Percentiles rank a stretch among this genome's conserved stretches.
These are phyloP conservation scores for Blastobotrys chiropterorum DNA, from an alignment of 805 yeast genomes.

Conservation along the genomic window DNA sequence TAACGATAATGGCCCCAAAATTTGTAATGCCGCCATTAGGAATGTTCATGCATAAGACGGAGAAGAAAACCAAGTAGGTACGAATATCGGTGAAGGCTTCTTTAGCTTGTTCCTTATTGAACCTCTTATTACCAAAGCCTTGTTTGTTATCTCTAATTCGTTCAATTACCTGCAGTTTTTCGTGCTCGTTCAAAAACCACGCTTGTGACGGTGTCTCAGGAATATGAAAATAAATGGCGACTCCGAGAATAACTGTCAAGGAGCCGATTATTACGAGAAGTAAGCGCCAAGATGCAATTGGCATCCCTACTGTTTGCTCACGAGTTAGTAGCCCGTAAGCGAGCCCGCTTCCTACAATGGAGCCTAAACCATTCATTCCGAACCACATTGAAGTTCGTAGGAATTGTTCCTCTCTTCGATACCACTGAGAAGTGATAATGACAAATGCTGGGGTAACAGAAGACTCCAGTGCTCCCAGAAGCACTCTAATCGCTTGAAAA, in stretches of 20 bases:
- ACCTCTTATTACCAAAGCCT: conserved; percentile 50
- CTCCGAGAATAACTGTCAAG: conserved; percentile 38
- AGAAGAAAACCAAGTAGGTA: conserved; percentile 43
- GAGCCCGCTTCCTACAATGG: conserved; percentile 41
- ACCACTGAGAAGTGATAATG: conserved; percentile 53
- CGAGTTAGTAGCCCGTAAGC: conserved; percentile 37
- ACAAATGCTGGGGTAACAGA: conserved; percentile 54
- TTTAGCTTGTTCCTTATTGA: conserved; percentile 47
- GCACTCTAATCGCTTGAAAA: conserved; percentile 40
- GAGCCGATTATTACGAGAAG: conserved; percentile 54
- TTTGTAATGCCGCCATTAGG: conserved; percentile 51
- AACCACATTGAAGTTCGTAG: conserved; percentile 39
- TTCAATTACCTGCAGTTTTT: conserved; percentile 41
- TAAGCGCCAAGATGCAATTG: conserved; percentile 44
- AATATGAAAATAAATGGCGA: conserved; percentile 25
- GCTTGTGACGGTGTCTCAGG: conserved; percentile 51
- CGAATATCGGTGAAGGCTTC: conserved; percentile 46
- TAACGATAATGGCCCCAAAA: conserved; percentile 38
- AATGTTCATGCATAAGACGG: conserved; percentile 35
- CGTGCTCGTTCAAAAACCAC: conserved; percentile 42
- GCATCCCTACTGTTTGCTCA: conserved; percentile 25
- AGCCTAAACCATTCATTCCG: conserved; percentile 39
- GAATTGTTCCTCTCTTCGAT: conserved; percentile 43
- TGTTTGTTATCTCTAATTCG: conserved; percentile 48
- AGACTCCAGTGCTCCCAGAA: conserved; percentile 50